phyloP scores from a whole-genome alignment of 495 filamentous ascomycete species.

The Aspergillus saccharolyticus region DNA sequence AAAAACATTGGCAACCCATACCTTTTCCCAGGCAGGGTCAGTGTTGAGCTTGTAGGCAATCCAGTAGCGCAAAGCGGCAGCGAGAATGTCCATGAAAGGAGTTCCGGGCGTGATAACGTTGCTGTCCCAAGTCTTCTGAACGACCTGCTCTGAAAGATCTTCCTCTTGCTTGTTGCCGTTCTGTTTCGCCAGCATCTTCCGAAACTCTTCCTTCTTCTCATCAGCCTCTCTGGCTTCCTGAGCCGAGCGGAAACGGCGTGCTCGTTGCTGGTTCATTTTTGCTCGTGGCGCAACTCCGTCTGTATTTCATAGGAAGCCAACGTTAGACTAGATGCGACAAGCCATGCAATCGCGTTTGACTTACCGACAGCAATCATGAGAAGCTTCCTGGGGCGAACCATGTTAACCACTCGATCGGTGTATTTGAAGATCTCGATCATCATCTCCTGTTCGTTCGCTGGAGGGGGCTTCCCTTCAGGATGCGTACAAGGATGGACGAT shows the following conservation, averaged over 20 bases:
- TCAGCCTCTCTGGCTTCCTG: slow-evolving; percentile 93
- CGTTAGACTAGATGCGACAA: not conserved
- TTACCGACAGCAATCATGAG: slow-evolving; percentile 96
- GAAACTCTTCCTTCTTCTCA: slow-evolving; percentile 79
- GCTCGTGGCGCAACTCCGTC: slow-evolving; percentile 92
- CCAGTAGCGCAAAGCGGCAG: slow-evolving; percentile 91
- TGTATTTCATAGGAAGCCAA: slow-evolving; percentile 24
- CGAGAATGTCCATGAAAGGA: slow-evolving; percentile 97
- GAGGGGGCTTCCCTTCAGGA: slow-evolving; percentile 87
- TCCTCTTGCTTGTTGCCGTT: slow-evolving; percentile 57
- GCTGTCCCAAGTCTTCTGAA: slow-evolving; percentile 92
- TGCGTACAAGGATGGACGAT: slow-evolving; percentile 99
- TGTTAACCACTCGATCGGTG: slow-evolving; percentile 95
- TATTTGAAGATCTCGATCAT: slow-evolving; percentile 97
- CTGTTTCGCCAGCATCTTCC: slow-evolving; percentile 70
- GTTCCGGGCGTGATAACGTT: slow-evolving; percentile 98
- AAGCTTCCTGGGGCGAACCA: slow-evolving; percentile 92
- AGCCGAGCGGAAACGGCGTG: slow-evolving; percentile 84
- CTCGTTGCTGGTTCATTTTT: slow-evolving; percentile 97
- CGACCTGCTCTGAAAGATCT: slow-evolving; percentile 55
- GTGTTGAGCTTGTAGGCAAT: slow-evolving; percentile 94
- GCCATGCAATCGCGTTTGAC: slow-evolving; percentile 27
- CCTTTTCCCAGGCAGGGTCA: slow-evolving; percentile 92
- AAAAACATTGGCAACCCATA: slow-evolving; percentile 16
- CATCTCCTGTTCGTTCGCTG: slow-evolving; percentile 96